These are phyloP conservation scores for Microcera coccophila DNA, from an alignment of 2,329 filamentous ascomycete genomes.

Conservation along the genomic window DNA sequence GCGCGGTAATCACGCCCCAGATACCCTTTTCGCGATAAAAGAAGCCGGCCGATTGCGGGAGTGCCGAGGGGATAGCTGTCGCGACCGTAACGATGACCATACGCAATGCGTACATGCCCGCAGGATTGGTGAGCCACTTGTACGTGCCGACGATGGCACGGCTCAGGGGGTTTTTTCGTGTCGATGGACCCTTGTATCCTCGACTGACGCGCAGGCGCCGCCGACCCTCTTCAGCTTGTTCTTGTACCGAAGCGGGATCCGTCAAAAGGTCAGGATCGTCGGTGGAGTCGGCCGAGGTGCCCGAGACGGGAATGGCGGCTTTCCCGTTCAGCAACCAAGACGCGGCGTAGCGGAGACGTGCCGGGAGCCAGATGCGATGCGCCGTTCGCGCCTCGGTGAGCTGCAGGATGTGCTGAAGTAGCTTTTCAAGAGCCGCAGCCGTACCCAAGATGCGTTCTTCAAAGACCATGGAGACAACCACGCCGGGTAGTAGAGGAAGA, in stretches of 20 bases:
- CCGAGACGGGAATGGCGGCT: conserved; percentile 15
- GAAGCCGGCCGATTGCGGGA: conserved; percentile 44
- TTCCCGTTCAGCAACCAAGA: conserved; percentile 35
- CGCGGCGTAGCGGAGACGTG: conserved; percentile 36
- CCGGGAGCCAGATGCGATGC: conserved; percentile 41
- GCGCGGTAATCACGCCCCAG: conserved; percentile 50
- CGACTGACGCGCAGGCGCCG: conserved; percentile 36
- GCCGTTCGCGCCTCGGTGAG: conserved; percentile 34
- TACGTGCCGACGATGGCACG: conserved; percentile 29
- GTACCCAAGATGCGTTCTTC: conserved; percentile 39
- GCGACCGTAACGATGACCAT: conserved; percentile 47
- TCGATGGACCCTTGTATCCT: conserved; percentile 12
- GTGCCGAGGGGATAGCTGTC: conserved; percentile 37
- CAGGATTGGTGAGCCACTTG: conserved; percentile 40
- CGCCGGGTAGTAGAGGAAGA: conserved; percentile 32
- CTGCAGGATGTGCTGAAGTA: conserved; percentile 36
- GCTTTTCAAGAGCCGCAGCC: conserved; percentile 26
- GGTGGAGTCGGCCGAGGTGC: conserved; percentile 8
- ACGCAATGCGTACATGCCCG: conserved; percentile 45
- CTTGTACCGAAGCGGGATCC: conserved; percentile 27
- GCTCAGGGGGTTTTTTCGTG: conserved; percentile 18
- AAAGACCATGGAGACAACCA: conserved; percentile 46
- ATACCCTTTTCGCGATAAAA: conserved; percentile 50
- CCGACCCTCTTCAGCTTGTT: conserved; percentile 33
- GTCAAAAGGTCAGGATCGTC: conserved; percentile 4